Evolutionary conservation across 805 yeast species (phyloP).

Genomic region (Candida peoriensis): DNA sequence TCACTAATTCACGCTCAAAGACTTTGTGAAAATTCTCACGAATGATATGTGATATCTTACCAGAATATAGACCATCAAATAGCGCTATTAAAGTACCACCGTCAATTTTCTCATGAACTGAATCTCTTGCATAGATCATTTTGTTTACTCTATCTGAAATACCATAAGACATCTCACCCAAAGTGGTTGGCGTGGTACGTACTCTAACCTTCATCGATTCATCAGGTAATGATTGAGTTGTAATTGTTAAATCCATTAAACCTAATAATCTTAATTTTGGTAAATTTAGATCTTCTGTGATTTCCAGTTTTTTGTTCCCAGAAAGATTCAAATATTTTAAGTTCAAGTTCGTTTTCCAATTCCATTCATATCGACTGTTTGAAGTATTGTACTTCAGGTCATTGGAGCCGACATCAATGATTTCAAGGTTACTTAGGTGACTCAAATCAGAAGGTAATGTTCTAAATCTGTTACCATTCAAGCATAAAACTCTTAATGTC

Average conservation of each 20-base stretch:
- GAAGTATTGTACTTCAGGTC: constrained; percentile 86
- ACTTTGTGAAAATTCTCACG: constrained; percentile 66
- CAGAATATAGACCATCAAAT: constrained; percentile 75
- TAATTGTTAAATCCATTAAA: constrained; percentile 90
- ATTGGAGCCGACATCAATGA: constrained; percentile 88
- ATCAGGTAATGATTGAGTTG: constrained; percentile 86
- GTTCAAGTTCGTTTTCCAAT: constrained; percentile 82
- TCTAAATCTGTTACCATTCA: constrained; percentile 82
- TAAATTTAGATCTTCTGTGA: constrained; percentile 75
- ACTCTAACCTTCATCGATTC: constrained; percentile 78
- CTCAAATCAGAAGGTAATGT: constrained; percentile 87
- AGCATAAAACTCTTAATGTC: constrained; percentile 52
- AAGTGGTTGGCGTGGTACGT: constrained; percentile 80
- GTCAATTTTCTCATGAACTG: constrained; percentile 80
- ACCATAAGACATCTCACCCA: constrained; percentile 78
- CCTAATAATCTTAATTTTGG: constrained; percentile 73
- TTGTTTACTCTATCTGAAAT: constrained; percentile 83
- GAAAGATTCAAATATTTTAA: constrained; percentile 82
- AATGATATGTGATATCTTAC: constrained; percentile 63
- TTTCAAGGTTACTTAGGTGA: constrained; percentile 54
- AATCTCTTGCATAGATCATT: constrained; percentile 71
- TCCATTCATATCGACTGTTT: constrained; percentile 96
- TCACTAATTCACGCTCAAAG: constrained; percentile 62
- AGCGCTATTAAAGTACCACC: constrained; percentile 76
- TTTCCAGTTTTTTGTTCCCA: constrained; percentile 88